Evolutionary conservation across 2,329 filamentous ascomycete genomes (phyloP), one percentile per base, ranked within the genome.

Genomic region (Calonectria hawksworthii): DNA sequence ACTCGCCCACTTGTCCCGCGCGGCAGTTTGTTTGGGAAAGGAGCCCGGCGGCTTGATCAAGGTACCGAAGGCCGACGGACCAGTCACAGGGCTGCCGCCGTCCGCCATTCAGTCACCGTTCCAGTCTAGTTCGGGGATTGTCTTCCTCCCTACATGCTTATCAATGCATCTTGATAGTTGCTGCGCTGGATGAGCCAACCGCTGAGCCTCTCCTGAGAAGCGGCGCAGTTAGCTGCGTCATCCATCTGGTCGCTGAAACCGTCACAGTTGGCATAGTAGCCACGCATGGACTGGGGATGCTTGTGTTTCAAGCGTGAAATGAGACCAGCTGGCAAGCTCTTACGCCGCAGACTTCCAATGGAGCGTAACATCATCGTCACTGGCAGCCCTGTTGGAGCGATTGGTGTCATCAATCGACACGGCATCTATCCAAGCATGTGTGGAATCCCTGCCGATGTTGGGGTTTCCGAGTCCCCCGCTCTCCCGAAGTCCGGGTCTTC

Each of bases 61-160:
- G 61, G 23, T 65, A 38, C 72, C 72, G 72, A 74, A 74, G 38
- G 36, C 72, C 72, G 67, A 67, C 44, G 38, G 36, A 28, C 44
- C 14, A 32, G 44, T 73, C 18, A 36, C 26, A 47, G 28, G 38
- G 36, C 36, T 28, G 38, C 16, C 50, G 21, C 32, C 21, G 36
- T n/a, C 18, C 44, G 41, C 56, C 67, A 68, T 52, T 71, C 47
- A 26, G 28, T 54, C 10, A 16, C 28, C 41, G 34, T 36, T 44
- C 52, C 63, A 38, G 50, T n/a, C 30, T 54, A 44, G 36, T 18
- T 50, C 30, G 67, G 50, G 41, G n/a, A 38, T 64, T 61, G 56
- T 52, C 32, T 26, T 61, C 32, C 70, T 32, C 30, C 38, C 23
- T 70, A 18, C 18, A 59, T 51, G 66, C 72, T 70, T 74, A 74